Percentiles rank a stretch among this genome's conserved stretches.
phyloP scores from a whole-genome alignment of 768 basidiomycete genomes.

The Lactarius evosmus region DNA sequence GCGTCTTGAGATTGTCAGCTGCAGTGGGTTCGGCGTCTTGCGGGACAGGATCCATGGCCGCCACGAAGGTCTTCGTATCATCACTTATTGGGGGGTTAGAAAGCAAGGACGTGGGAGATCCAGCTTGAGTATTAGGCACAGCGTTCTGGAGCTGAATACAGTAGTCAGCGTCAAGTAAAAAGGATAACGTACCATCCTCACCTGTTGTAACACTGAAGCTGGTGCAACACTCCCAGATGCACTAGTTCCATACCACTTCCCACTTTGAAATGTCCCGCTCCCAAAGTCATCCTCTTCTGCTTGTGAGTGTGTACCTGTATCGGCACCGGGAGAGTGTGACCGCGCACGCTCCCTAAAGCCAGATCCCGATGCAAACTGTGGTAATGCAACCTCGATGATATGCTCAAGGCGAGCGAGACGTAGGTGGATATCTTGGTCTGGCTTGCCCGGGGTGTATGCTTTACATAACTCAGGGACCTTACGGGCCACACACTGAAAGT shows the following conservation, averaged over 20 bases:
- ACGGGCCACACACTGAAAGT: constrained; percentile 66
- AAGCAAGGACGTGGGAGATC: constrained; percentile 14
- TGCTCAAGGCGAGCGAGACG: constrained; percentile 75
- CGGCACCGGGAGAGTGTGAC: constrained; percentile 49
- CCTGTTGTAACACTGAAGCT: constrained; percentile 76
- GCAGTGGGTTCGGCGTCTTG: constrained; percentile 49
- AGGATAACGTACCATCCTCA: constrained; percentile 32
- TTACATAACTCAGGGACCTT: constrained; percentile 87
- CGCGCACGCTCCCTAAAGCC: constrained; percentile 40
- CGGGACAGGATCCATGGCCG: constrained; percentile 42
- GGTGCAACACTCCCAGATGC: constrained; percentile 83
- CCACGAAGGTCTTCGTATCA: constrained; percentile 32
- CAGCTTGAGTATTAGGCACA: constrained; percentile 39
- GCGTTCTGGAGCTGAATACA: constrained; percentile 50
- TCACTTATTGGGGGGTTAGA: constrained; percentile 28
- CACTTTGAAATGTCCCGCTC: constrained; percentile 76
- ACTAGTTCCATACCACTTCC: constrained; percentile 82
- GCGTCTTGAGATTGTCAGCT: constrained; percentile 76
- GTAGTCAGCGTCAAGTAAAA: neutral
- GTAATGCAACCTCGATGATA: constrained; percentile 75
- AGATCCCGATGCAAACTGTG: constrained; percentile 60
- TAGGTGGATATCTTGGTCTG: constrained; percentile 74
- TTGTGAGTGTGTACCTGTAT: constrained; percentile 70
- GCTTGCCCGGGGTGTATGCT: constrained; percentile 83
- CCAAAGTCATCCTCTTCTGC: constrained; percentile 74